Conservation (phyloP, 495 filamentous ascomycete genomes). For the Cetradonia linearis region DNA sequence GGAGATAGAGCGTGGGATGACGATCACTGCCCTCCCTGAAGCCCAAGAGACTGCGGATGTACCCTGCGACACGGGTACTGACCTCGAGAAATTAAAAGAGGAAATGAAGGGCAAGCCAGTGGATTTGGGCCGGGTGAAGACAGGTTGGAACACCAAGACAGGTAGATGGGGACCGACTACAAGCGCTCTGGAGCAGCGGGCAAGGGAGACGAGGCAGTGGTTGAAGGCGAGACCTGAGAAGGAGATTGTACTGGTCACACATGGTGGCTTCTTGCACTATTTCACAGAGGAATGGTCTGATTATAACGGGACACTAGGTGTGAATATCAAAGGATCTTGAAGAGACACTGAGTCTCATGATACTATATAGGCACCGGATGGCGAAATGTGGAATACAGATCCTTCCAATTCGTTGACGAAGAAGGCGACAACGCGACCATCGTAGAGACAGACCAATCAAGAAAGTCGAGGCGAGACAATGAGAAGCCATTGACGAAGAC, state of each 20-base stretch:
- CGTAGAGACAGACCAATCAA: constrained; percentile 52
- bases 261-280: constrained; percentile 64
- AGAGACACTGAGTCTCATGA: constrained; percentile 11
- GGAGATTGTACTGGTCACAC: constrained; percentile 62
- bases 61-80: constrained; percentile 70
- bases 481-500: constrained; percentile 37
- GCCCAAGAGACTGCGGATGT: constrained; percentile 69
- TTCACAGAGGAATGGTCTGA: constrained; percentile 77
- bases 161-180: constrained; percentile 50
- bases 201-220: constrained; percentile 55
- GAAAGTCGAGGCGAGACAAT: constrained; percentile 44
- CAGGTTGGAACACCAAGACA: constrained; percentile 63
- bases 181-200: constrained; percentile 49
- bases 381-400: constrained; percentile 73
- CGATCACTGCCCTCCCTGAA: constrained; percentile 63
- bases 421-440: constrained; percentile 47
- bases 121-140: constrained; percentile 48
- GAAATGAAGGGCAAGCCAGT: constrained; percentile 42
- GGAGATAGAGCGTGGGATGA: constrained; percentile 38
- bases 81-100: constrained; percentile 39
- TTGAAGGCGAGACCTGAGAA: constrained; percentile 47
- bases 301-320: constrained; percentile 24
- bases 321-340: background rate
- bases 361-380: constrained; percentile 60
- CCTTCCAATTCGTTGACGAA: constrained; percentile 55